Percentiles rank a stretch among this genome's conserved stretches.
phyloP scores from a whole-genome alignment of 805 yeast species.

The Wickerhamiella domercqiae region DNA sequence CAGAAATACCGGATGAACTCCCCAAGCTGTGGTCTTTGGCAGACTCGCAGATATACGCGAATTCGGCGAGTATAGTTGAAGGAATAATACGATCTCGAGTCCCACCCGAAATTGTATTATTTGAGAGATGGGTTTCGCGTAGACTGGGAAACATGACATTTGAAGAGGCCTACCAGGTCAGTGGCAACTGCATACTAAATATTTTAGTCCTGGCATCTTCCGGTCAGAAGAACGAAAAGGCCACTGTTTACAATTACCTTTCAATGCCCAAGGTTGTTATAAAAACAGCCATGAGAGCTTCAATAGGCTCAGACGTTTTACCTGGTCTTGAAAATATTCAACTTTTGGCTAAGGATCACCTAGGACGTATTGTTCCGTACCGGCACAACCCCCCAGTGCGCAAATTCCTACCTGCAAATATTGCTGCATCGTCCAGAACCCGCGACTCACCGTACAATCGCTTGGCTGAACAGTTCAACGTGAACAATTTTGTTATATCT shows the following conservation, averaged over 20 bases:
- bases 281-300: slow-evolving; percentile 68
- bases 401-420: slow-evolving; percentile 28
- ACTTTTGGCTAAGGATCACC: slow-evolving; percentile 40
- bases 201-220: slow-evolving; percentile 73
- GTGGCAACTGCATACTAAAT: slow-evolving; percentile 58
- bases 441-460: slow-evolving; percentile 67
- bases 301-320: slow-evolving; percentile 44
- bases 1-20: slow-evolving; percentile 15
- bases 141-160: slow-evolving; percentile 75
- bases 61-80: slow-evolving; percentile 40
- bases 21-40: slow-evolving; percentile 12
- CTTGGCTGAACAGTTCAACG: slow-evolving; percentile 83
- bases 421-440: slow-evolving; percentile 26
- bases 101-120: slow-evolving; percentile 69
- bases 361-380: slow-evolving; percentile 28
- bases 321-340: slow-evolving; percentile 39
- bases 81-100: slow-evolving; percentile 67
- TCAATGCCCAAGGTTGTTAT: slow-evolving; percentile 80
- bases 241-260: slow-evolving; percentile 63
- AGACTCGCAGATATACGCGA: slow-evolving; percentile 11
- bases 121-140: slow-evolving; percentile 61
- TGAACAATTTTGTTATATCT: slow-evolving; percentile 81
- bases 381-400: slow-evolving; percentile 13
- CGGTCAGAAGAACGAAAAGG: slow-evolving; percentile 27
- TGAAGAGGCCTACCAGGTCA: slow-evolving; percentile 75